Evolutionary conservation across 345 rosid species (phyloP).

Genomic region (Hirschfeldia incana): DNA sequence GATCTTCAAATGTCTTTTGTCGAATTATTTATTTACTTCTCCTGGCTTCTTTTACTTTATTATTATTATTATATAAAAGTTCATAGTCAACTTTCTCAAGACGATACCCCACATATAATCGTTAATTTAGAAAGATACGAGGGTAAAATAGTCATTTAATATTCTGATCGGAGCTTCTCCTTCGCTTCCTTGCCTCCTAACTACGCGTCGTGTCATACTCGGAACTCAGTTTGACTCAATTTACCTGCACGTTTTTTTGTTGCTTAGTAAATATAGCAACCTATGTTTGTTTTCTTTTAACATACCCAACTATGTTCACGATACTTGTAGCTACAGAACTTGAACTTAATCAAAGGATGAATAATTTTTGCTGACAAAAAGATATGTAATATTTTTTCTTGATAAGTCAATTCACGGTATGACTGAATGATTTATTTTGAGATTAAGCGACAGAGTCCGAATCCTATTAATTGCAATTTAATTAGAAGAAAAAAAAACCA

Average conservation of each 20-base stretch:
- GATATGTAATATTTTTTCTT: neutral
- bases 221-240: conserved; percentile 25
- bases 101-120: neutral
- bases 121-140: neutral
- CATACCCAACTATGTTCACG: neutral
- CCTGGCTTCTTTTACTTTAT: conserved; percentile 11
- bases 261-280: neutral
- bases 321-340: neutral
- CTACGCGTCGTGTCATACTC: conserved; percentile 22
- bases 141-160: neutral
- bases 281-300: neutral
- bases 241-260: neutral
- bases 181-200: conserved; percentile 5
- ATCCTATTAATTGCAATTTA: neutral
- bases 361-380: neutral
- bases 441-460: neutral
- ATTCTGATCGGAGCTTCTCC: neutral
- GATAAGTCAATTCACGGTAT: neutral
- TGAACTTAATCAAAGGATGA: neutral
- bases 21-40: conserved; percentile 25
- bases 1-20: conserved; percentile 26
- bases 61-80: neutral
- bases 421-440: neutral
- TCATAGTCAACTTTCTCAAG: conserved; percentile 18
- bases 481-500: no score